Percentiles rank a stretch among this genome's conserved stretches.
Evolutionary conservation across 768 basidiomycete species (phyloP).

Genomic region (Rhodocollybia butyracea): DNA sequence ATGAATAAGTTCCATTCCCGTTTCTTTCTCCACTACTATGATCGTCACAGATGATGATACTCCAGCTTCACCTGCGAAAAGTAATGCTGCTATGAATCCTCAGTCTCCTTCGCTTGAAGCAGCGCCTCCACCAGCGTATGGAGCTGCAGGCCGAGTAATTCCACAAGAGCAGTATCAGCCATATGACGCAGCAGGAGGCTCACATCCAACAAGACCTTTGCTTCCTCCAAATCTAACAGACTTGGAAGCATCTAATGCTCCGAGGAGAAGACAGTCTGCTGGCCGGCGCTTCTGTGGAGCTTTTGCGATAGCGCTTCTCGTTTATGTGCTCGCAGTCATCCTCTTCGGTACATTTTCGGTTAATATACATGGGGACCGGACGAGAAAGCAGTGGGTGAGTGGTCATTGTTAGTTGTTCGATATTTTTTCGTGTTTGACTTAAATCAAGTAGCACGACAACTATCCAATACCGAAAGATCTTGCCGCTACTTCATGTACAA

Average conservation of each 20-base stretch:
- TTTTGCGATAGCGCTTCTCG: background rate
- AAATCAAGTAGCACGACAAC: constrained; percentile 1
- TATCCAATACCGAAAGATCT: background rate
- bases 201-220: background rate
- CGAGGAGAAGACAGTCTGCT: background rate
- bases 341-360: background rate
- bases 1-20: background rate
- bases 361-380: background rate
- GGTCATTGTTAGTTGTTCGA: no score
- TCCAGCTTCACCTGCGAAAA: constrained; percentile 9
- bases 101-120: background rate
- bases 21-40: background rate
- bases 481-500: background rate
- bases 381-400: background rate
- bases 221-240: background rate
- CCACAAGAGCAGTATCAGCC: background rate
- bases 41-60: constrained; percentile 7
- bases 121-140: constrained; percentile 5
- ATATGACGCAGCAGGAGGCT: background rate
- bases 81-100: background rate
- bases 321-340: constrained; percentile 1
- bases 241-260: background rate
- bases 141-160: background rate
- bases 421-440: background rate
- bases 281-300: constrained; percentile 3